Base-by-base conservation (phyloP, 169 alveolate genomes). In the Prorocentrum cordatum region DNA sequence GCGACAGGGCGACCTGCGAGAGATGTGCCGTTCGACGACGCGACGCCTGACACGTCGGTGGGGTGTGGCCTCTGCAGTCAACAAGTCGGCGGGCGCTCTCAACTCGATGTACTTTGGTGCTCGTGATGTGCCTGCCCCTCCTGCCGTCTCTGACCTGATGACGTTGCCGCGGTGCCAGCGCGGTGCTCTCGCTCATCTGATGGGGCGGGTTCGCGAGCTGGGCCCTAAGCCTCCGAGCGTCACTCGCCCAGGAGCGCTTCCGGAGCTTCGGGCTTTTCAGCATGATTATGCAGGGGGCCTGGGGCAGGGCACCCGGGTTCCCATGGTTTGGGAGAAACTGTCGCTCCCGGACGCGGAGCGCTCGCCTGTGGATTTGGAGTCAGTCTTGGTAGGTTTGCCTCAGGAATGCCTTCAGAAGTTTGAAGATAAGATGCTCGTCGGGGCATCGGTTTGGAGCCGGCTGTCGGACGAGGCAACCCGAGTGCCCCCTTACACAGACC, bases 351-450 rank as follows among this genome's bases (percentile, higher is more conserved):
- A 24, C 39, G 58, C 0, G 2, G 33, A 29, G 3, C 7, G 22
- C 9, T 35, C 42, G 10, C 61, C n/a, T 18, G 85, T 73, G 58
- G 36, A 31, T 33, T 16, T 73, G 4, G 20, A 31, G 0, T 22
- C 3, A 2, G 70, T n/a, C 36, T 33, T 73, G 1, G 85, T 31
- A 12, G 70, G 26, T 16, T 24, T 33, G 2, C 26, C 31, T 14
- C 22, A 26, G 24, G 36, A 16, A 0, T 22, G 27, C 32, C 64
- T 73, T 33, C 6, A 1, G 4, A 3, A 50, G 14, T 73, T 47
- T 50, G 85, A 73, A 54, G 85, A 50, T 36, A 1, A 0, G 24
- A 73, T 73, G 85, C 70, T 73, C 22, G 61, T 33, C 18, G 70
- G 36, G 45, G 36, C 47, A 7, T 1, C 2, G 3, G 35, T 9